Base-by-base conservation (phyloP, 2,329 filamentous ascomycete genomes). In the Botryotinia globosa region DNA sequence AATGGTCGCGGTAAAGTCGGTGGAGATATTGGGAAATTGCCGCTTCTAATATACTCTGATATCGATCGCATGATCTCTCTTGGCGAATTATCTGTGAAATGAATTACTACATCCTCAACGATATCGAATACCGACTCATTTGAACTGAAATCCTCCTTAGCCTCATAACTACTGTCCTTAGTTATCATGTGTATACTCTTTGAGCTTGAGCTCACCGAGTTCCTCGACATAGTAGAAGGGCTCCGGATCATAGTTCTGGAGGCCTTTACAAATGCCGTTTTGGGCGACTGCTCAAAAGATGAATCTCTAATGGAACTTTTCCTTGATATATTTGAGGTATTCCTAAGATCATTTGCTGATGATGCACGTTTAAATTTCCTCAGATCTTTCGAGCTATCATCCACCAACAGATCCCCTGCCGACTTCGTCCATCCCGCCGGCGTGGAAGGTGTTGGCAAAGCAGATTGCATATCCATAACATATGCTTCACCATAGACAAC, bases 101-200 rank as follows among this genome's bases (percentile, higher is more conserved):
- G 83, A 37, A 91, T 82, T 3, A 90, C 83, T 1, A 90, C 77
- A 74, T 91, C 86, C 76, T 91, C 89, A 0, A 83, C 77, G 59
- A 88, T 80, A 0, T 86, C 84, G 34, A 91, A 81, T 0, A 88
- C 83, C 1, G 85, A 82, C 48, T 83, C 70, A 58, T 75, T 79
- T n/a, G 69, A 58, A 42, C 51, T 14, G 37, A 29, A 44, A 32
- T 73, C n/a, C 12, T 73, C 69, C 44, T 73, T 34, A 2, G 81
- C 76, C 10, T 78, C 78, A 1, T 81, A 80, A 76, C 85, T 82
- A 0, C 65, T 56, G 7, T 37, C 10, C 34, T 32, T 22, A 25
- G 39, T 18, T 56, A 29, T 32, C n/a, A 37, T 37, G 14, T 25
- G 48, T 29, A 56, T n/a, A 42, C n/a, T 18, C 20, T 20, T 56